Base-by-base conservation (phyloP, 305 asterid genomes). In the Fraxinus albicans region DNA sequence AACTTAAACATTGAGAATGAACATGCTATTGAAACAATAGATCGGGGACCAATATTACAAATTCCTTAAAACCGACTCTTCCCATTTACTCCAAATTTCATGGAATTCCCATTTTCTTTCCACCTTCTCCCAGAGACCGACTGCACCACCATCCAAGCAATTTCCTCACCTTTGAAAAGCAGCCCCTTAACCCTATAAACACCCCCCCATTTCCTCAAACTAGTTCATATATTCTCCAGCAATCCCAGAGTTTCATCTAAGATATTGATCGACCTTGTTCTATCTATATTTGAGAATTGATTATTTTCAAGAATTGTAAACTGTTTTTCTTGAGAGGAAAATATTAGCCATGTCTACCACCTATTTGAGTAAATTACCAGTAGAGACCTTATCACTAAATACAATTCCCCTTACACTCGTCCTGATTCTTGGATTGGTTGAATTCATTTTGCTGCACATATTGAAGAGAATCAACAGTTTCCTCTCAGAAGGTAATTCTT, bases 381-480 rank as follows among this genome's bases (percentile, higher is more conserved):
- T 73, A 1, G 89, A 87, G 81, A 82, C 47, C 80, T 25, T 87
- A 0, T 12, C 81, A 3, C 31, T 60, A 1, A 63, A 74, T 13
- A 42, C 84, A 8, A 55, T 80, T 23, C 86, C 89, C 21, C 81
- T 87, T 7, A 36, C 35, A 47, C 8, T 29, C 33, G 33, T 77
- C 1, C 2, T 87, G 27, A 17, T 87, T 35, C 29, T 84, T 1
- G 94, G 90, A 31, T 75, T 90, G 67, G 33, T 88, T 33, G 89
- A 89, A 42, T 82, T 87, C 75, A 47, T 84, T 69, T 29, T 90
- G 65, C 9, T 86, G 47, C 88, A 58, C 47, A 21, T 88, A 8
- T 65, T 87, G 72, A 86, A 88, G 35, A 86, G 58, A 38, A 55
- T 89, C 31, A 72, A 76, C 80, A 47, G 44, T 35, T 81, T 87